A percentile compares a stretch with the other conserved stretches of the same genome.
phyloP scores from a whole-genome alignment of 805 yeast genomes.

The Hermanozyma aechmeae region DNA sequence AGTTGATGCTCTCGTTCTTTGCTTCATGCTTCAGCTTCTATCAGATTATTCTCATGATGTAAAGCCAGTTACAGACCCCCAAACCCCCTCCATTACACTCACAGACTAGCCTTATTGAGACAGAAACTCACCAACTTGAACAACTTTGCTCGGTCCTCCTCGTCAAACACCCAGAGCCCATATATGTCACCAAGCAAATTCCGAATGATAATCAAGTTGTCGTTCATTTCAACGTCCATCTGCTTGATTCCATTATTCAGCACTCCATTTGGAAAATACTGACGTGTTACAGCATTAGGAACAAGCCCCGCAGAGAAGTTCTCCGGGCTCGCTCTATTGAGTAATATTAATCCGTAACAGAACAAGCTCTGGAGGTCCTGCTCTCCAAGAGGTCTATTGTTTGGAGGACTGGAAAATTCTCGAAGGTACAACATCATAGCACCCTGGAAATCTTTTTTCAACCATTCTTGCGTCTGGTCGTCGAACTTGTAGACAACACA shows the following conservation, averaged over 20 bases:
- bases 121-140: constrained; percentile 37
- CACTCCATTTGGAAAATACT: constrained; percentile 30
- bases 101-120: no score
- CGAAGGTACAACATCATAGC: constrained; percentile 58
- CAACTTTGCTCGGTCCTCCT: constrained; percentile 53
- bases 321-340: constrained; percentile 59
- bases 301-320: constrained; percentile 65
- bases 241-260: constrained; percentile 24
- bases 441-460: constrained; percentile 61
- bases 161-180: constrained; percentile 73
- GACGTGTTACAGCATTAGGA: constrained; percentile 41
- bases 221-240: constrained; percentile 61
- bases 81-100: no score
- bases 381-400: constrained; percentile 8
- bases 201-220: constrained; percentile 60
- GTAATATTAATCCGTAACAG: constrained; percentile 59
- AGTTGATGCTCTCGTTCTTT: no score
- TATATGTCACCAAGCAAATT: constrained; percentile 60
- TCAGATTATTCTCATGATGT: no score
- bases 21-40: no score
- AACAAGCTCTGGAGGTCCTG: constrained; percentile 35
- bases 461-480: constrained; percentile 54
- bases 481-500: constrained; percentile 63
- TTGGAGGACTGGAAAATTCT: constrained; percentile 23
- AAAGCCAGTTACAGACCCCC: no score